These are phyloP conservation scores for Starmerella etchellsii DNA, from an alignment of 805 yeast genomes.

Conservation along the genomic window DNA sequence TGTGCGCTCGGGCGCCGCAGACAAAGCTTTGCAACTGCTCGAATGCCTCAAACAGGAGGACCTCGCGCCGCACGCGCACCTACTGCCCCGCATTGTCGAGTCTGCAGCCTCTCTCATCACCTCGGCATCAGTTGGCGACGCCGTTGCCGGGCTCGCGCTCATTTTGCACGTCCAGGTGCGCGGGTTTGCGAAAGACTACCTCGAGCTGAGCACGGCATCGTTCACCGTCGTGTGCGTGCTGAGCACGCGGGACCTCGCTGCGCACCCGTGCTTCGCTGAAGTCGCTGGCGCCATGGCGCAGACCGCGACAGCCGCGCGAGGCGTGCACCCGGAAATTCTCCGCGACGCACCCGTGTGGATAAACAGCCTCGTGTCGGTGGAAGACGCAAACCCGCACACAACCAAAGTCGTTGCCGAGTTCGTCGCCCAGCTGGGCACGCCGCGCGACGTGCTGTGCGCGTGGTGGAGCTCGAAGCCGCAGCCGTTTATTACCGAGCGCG, in stretches of 20 bases:
- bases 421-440: background rate
- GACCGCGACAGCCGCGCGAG: background rate
- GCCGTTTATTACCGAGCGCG: background rate
- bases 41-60: too few relatives aligned
- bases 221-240: background rate
- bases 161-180: background rate
- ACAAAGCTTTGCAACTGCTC: too few relatives aligned
- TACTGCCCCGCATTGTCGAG: background rate
- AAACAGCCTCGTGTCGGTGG: background rate
- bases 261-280: background rate
- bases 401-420: background rate
- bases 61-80: too few relatives aligned
- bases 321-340: background rate
- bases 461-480: background rate
- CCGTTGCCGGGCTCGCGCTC: background rate
- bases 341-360: background rate
- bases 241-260: background rate
- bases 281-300: background rate
- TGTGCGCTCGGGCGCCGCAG: too few relatives aligned
- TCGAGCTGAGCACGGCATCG: background rate
- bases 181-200: background rate
- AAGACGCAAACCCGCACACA: background rate
- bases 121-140: background rate
- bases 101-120: background rate
- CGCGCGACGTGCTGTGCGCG: background rate